These are phyloP conservation scores for Colletotrichum coccodes DNA, from an alignment of 2,329 filamentous ascomycete species.

Conservation along the genomic window DNA sequence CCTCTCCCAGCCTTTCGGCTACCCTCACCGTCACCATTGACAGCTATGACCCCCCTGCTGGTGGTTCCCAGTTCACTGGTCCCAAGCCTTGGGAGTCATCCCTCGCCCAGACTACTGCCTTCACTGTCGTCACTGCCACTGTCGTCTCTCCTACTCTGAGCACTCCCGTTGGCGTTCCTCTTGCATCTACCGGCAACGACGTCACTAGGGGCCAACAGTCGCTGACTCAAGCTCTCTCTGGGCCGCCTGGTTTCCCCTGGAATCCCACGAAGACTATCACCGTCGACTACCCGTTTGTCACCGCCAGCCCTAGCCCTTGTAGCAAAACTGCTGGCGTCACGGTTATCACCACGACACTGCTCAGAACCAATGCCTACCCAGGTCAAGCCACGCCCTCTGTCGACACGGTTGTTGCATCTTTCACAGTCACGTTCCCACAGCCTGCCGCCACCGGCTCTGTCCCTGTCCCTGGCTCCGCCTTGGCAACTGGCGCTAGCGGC, in stretches of 20 bases:
- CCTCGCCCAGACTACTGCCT: conserved; percentile 3
- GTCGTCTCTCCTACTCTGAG: conserved; percentile 15
- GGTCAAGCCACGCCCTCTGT: conserved; percentile 1
- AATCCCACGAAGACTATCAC: conserved; percentile 3
- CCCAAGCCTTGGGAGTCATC: conserved; percentile 33
- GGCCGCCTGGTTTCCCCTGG: conserved; percentile 16
- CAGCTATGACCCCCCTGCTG: conserved; percentile 32
- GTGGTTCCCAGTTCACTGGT: conserved; percentile 34
- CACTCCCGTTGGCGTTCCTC: background rate
- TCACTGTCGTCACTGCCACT: conserved; percentile 35
- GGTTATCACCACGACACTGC: conserved; percentile 26
- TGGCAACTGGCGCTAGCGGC: background rate
- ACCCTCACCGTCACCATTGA: conserved; percentile 33
- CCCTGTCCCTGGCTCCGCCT: background rate
- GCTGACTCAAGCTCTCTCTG: background rate
- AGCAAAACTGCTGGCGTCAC: conserved; percentile 8
- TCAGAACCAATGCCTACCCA: background rate
- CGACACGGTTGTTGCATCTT: conserved; percentile 23
- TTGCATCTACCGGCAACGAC: background rate
- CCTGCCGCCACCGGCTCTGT: background rate
- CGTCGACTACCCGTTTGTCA: background rate
- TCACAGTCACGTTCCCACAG: conserved; percentile 24
- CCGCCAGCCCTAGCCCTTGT: background rate
- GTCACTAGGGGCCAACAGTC: conserved; percentile 1
- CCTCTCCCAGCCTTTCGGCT: conserved; percentile 31